Conservation (phyloP, 2,329 filamentous ascomycete genomes). For the Penicillium concentricum region DNA sequence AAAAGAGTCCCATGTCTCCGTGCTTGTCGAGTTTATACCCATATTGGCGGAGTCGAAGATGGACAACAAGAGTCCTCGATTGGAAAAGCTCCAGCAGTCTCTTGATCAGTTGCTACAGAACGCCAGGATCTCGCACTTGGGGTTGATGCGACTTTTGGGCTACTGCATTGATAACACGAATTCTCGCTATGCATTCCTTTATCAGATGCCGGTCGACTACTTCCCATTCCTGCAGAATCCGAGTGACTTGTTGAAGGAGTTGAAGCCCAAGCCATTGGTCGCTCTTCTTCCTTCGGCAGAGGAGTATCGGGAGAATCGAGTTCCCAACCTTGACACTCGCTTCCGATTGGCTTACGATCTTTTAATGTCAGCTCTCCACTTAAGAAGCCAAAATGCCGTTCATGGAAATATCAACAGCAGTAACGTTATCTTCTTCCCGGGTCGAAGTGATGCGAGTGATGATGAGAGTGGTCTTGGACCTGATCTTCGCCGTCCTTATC, state of each 20-base stretch:
- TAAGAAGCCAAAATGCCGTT: constrained; percentile 56
- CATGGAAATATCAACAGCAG: constrained; percentile 66
- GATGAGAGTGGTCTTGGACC: constrained; percentile 38
- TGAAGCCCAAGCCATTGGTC: constrained; percentile 43
- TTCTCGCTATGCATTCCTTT: constrained; percentile 60
- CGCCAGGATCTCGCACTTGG: constrained; percentile 42
- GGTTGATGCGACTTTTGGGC: constrained; percentile 45
- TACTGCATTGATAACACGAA: constrained; percentile 58
- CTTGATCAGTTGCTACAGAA: constrained; percentile 44
- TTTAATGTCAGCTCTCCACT: constrained; percentile 55
- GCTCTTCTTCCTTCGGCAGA: constrained; percentile 44
- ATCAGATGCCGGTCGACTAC: constrained; percentile 55
- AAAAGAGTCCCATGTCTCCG: constrained; percentile 38
- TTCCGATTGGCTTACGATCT: constrained; percentile 62
- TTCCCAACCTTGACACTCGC: constrained; percentile 61
- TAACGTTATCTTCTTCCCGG: constrained; percentile 60
- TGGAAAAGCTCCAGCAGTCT: constrained; percentile 39
- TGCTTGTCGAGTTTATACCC: constrained; percentile 44
- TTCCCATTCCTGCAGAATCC: constrained; percentile 45
- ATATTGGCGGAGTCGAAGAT: constrained; percentile 40
- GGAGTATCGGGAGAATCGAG: constrained; percentile 37
- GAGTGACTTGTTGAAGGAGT: constrained; percentile 36
- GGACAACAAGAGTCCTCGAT: constrained; percentile 21
- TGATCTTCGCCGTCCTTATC: constrained; percentile 55
- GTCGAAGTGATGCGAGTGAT: constrained; percentile 31